Base-by-base conservation (phyloP, 2,329 filamentous ascomycete species). In the Fusarium sp. region DNA sequence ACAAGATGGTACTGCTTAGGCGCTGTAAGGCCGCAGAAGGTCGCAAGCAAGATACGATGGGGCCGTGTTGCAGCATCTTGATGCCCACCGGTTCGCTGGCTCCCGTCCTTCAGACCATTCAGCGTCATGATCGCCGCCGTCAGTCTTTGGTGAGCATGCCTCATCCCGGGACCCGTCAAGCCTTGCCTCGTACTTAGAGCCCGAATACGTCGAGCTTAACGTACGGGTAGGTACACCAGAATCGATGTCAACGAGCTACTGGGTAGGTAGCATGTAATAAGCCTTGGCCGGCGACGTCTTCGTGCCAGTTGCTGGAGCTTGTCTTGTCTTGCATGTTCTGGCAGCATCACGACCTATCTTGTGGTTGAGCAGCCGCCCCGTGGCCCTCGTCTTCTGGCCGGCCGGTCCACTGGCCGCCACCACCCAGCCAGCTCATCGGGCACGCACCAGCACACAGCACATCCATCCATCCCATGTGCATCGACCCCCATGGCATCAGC, bases 1-100 rank as follows among this genome's bases (percentile, higher is more conserved):
- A 38, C 69, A 50, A 73, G 70, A 68, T 71, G 62, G 54, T 35
- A 29, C 47, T 52, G 50, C 50, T 54, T 54, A 65, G 62, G 50
- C 62, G 47, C 47, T 66, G 63, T 63, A 57, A 73, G 69, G 63
- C 57, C 61, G 62, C 69, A 69, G 68, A 36, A 47, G 57, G 63
- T 36, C 58, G 25, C 61, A 69, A 75, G 66, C 66, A 57, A 68
- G 73, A 75, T 71, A 29, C 66, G 60, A 65, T 66, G 73, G 73
- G 73, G 54, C 73, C 63, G 50, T 73, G 72, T 75, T 63, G 56
- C 63, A 20, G 40, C 54, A 60, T 68, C 61, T 33, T 63, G 63
- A 73, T 69, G 69, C 76, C 77, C 77, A 79, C 77, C 73, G 63
- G 77, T 79, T 79, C 71, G 76, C 77, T 76, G 67, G 66, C 61